phyloP scores from a whole-genome alignment of 73 alveolate species.

The Paramecium tetraurelia region DNA sequence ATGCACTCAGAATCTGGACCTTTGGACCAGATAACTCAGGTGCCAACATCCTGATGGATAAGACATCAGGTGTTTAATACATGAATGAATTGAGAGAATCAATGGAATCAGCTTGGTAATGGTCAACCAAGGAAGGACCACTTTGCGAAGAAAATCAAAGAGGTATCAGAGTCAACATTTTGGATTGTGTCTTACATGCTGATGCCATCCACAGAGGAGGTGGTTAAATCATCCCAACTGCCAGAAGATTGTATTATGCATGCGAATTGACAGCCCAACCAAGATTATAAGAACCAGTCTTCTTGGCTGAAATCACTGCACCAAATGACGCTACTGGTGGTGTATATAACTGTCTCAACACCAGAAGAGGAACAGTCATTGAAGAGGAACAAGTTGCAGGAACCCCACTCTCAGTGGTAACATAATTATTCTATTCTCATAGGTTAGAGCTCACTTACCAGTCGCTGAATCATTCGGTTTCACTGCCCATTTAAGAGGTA shows the following conservation, averaged over 20 bases:
- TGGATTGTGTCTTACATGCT: constrained; percentile 86
- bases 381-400: constrained; percentile 88
- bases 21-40: constrained; percentile 90
- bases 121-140: constrained; percentile 89
- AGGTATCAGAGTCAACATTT: constrained; percentile 87
- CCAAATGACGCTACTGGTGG: constrained; percentile 94
- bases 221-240: constrained; percentile 95
- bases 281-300: constrained; percentile 88
- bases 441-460: constrained; percentile 95
- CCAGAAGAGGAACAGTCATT: constrained; percentile 94
- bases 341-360: constrained; percentile 88
- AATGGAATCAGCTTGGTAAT: constrained; percentile 81
- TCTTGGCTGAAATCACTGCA: constrained; percentile 80
- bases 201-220: constrained; percentile 94
- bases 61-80: constrained; percentile 66
- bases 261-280: constrained; percentile 88
- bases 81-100: constrained; percentile 81
- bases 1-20: constrained; percentile 84
- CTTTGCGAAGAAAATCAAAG: constrained; percentile 84
- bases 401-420: constrained; percentile 79
- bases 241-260: constrained; percentile 88
- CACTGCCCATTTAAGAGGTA: constrained; percentile 95
- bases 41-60: constrained; percentile 79
- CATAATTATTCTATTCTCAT: neutral
- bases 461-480: constrained; percentile 99